phyloP scores from a whole-genome alignment of 495 filamentous ascomycete genomes.

The Hyphodiscus hymeniophilus region DNA sequence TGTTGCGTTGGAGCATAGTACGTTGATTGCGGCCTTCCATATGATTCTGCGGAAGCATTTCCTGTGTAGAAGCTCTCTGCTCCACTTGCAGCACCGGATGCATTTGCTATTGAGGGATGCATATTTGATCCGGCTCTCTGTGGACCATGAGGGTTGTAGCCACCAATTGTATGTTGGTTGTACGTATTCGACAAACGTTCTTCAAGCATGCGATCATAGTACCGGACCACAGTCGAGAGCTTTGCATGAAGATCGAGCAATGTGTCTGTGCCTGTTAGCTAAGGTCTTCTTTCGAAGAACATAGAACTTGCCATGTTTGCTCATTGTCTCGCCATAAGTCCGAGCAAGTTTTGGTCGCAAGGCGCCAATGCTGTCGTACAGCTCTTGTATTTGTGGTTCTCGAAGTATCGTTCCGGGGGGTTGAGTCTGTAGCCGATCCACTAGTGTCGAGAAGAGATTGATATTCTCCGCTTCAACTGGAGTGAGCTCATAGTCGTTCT shows the following conservation, averaged over 20 bases:
- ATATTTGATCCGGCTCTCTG: constrained; percentile 50
- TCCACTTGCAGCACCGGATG: constrained; percentile 39
- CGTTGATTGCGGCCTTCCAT: constrained; percentile 31
- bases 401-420: constrained; percentile 89
- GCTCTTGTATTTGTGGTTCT: constrained; percentile 94
- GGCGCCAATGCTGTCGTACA: constrained; percentile 92
- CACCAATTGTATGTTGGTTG: constrained; percentile 61
- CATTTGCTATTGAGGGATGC: constrained; percentile 58
- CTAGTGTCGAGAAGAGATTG: constrained; percentile 88
- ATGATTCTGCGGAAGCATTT: constrained; percentile 46
- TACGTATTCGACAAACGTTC: constrained; percentile 90
- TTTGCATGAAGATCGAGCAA: constrained; percentile 92
- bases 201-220: constrained; percentile 97
- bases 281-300: not conserved
- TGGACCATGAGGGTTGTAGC: constrained; percentile 40
- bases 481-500: constrained; percentile 91
- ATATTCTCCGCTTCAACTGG: constrained; percentile 95
- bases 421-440: constrained; percentile 91
- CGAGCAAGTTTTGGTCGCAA: constrained; percentile 89
- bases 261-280: constrained; percentile 52
- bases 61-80: constrained; percentile 78
- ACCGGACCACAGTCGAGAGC: constrained; percentile 92
- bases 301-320: constrained; percentile 76
- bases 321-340: constrained; percentile 98
- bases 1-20: constrained; percentile 25